A percentile compares a stretch with the other conserved stretches of the same genome.
phyloP scores from a whole-genome alignment of 768 basidiomycete species.

The Phanerochaete carnosa region DNA sequence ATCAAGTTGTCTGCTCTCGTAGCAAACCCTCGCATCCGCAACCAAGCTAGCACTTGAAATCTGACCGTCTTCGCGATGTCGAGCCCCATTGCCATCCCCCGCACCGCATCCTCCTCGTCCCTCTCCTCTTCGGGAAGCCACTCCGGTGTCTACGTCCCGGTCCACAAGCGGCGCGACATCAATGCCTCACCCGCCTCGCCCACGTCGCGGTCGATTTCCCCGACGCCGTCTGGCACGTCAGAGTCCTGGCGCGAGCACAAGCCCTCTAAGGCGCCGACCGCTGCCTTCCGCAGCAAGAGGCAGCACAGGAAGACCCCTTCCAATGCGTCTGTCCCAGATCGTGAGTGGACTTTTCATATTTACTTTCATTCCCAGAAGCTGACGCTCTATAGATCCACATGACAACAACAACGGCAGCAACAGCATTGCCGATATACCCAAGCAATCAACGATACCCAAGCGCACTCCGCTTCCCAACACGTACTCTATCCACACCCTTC shows the following conservation, averaged over 20 bases:
- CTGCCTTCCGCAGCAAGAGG: neutral
- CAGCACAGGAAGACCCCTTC: neutral
- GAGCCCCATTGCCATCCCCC: conserved; percentile 20
- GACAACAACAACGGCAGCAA: too few relatives aligned
- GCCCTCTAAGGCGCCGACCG: neutral
- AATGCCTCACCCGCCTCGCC: too few relatives aligned
- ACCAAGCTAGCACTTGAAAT: neutral
- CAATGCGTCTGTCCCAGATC: neutral
- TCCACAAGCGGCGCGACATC: conserved; percentile 18
- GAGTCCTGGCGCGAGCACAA: conserved; percentile 7
- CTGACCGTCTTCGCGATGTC: conserved; percentile 13
- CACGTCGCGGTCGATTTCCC: conserved; percentile 4
- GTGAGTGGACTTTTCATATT: neutral
- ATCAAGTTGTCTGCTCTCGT: neutral
- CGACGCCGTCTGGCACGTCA: conserved; percentile 5
- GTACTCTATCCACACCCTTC: conserved; percentile 19
- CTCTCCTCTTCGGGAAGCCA: conserved; percentile 4
- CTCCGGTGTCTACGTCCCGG: conserved; percentile 16
- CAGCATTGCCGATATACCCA: conserved; percentile 21
- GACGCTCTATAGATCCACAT: neutral
- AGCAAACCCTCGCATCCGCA: neutral
- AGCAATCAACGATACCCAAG: conserved; percentile 16
- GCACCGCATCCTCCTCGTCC: conserved; percentile 3
- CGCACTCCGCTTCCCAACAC: conserved; percentile 5
- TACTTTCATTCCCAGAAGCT: neutral